Conservation (phyloP, 2,329 filamentous ascomycete species). For the Helotiales sp. region DNA sequence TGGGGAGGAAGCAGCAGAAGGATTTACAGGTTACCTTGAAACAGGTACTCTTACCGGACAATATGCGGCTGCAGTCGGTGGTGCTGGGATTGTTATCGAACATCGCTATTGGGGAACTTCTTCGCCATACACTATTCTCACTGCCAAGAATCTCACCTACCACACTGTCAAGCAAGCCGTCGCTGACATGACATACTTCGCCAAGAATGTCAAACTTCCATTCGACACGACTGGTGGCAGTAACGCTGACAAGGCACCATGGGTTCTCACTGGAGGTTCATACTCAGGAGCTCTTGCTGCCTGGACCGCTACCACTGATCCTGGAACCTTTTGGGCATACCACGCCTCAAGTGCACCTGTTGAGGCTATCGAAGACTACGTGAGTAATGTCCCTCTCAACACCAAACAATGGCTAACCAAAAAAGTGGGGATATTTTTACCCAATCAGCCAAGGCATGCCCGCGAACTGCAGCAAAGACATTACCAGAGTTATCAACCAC, state of each 20-base stretch:
- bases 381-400: too few species aligned
- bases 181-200: constrained; percentile 53
- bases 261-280: constrained; percentile 54
- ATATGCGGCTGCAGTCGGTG: constrained; percentile 49
- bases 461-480: constrained; percentile 52
- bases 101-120: constrained; percentile 58
- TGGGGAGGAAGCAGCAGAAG: constrained; percentile 39
- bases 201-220: constrained; percentile 49
- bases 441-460: constrained; percentile 56
- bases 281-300: constrained; percentile 54
- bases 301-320: constrained; percentile 50
- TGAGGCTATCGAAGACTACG: constrained; percentile 51
- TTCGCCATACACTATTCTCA: constrained; percentile 47
- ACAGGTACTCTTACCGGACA: constrained; percentile 38
- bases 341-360: constrained; percentile 54
- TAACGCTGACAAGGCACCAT: constrained; percentile 51
- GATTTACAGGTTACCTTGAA: not conserved
- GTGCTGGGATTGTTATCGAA: constrained; percentile 52
- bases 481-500: constrained; percentile 48
- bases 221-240: constrained; percentile 47
- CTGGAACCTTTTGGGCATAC: constrained; percentile 58
- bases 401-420: too few species aligned
- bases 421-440: constrained; percentile 56
- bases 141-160: constrained; percentile 51
- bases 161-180: constrained; percentile 52